A percentile compares a stretch with the other conserved stretches of the same genome.
These are phyloP conservation scores for Gossypium trilobum DNA, from an alignment of 441 rosid genomes.

Conservation along the genomic window DNA sequence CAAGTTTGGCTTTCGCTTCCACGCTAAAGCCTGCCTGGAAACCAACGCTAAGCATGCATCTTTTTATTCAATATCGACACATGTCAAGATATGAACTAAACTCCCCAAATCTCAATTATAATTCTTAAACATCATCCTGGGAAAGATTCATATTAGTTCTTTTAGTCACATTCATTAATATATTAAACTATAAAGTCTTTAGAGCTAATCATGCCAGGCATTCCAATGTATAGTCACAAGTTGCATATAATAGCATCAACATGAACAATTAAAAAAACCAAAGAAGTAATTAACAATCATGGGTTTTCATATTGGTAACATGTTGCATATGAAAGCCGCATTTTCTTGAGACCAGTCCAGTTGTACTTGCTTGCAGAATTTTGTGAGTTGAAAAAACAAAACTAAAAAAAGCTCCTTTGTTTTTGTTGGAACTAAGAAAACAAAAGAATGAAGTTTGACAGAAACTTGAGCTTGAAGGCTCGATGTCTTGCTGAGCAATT, in stretches of 20 bases:
- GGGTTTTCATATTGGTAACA: not conserved
- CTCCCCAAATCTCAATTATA: slow-evolving; percentile 9
- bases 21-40: slow-evolving; percentile 10
- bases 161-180: not conserved
- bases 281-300: not conserved
- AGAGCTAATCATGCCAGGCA: slow-evolving; percentile 26
- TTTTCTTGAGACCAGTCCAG: slow-evolving; percentile 40
- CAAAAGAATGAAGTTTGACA: too few species aligned
- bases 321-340: slow-evolving; percentile 28
- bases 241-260: slow-evolving; percentile 5
- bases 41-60: slow-evolving; percentile 14
- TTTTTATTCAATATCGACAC: slow-evolving; percentile 9
- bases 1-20: not conserved
- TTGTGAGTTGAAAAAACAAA: slow-evolving; percentile 23
- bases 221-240: not conserved
- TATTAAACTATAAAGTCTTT: slow-evolving; percentile 8
- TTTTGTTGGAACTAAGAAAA: too few species aligned
- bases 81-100: slow-evolving; percentile 23
- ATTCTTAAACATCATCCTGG: slow-evolving; percentile 10
- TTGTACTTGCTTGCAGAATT: slow-evolving; percentile 20
- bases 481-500: too few species aligned
- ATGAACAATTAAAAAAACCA: not conserved
- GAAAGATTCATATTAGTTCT: not conserved
- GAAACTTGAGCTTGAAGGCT: too few species aligned
- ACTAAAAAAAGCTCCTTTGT: slow-evolving; percentile 16